Base-by-base conservation (phyloP, 2,329 filamentous ascomycete genomes). In the Sporothrix variecibatus region DNA sequence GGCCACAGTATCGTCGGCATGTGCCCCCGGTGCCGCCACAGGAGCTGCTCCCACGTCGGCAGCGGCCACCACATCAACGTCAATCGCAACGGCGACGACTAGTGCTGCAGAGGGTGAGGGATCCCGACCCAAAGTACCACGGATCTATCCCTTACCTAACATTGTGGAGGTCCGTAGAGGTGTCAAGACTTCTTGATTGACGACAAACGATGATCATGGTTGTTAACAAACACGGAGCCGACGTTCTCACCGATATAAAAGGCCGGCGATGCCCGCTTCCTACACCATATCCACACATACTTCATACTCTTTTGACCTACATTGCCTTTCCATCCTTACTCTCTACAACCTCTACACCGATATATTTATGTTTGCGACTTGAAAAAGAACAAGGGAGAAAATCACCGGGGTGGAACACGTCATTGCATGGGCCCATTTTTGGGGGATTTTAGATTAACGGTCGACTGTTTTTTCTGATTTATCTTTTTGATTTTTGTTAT, bases 81-180 rank as follows among this genome's bases (percentile, higher is more conserved):
- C 64, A 58, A 77, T 62, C 8, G 74, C 76, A 1, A 71, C 65
- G 7, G 75, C 76, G 6, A 74, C 74, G 26, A 60, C 76, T 2
- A 40, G 34, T 23, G 53, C 69, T 60, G 62, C 73, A 51, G 76
- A 78, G 75, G 75, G 76, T 75, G 78, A 79, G 75, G 79, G 75
- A 75, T 79, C 77, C 72, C 76, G 75, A 69, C 60, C 77, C 71
- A 83, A 83, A 77, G 73, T 78, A 51, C 79, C 81, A 75, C 82
- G 86, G 74, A 76, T 80, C n/a, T 84, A 82, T 77, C 81, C 83
- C 31, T 79, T 82, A 65, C 79, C 83, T 73, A 81, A 79, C 74
- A 74, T 79, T 7, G 74, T 84, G 73, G 84, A 85, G 77, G 78
- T 83, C 58, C 82, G 81, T 76, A 82, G 81, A 74, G 81, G 82